Evolutionary conservation across 139 green algal genomes (phyloP).

Genomic region (Gonium pectorale): DNA sequence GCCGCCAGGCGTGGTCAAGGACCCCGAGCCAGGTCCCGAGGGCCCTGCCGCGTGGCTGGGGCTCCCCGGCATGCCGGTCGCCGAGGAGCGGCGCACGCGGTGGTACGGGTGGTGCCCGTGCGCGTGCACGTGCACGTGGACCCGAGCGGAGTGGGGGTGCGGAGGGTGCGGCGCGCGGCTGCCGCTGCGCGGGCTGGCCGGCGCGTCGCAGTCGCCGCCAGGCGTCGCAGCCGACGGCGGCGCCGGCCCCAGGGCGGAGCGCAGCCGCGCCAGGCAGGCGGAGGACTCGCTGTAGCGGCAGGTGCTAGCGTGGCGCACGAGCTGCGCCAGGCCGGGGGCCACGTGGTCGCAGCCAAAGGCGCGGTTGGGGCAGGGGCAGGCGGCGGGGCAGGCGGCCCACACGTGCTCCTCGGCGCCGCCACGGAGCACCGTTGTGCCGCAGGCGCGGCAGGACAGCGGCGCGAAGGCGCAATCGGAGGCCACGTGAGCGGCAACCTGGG

Average conservation of each 20-base stretch:
- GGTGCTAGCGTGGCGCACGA: background rate
- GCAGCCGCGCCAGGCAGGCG: background rate
- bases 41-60: too few species aligned
- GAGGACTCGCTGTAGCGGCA: background rate
- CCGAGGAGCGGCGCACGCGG: too few species aligned
- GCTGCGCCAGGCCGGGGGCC: background rate
- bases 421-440: slow-evolving; percentile 1
- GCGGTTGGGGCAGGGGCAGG: slow-evolving; percentile 27
- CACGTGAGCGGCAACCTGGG: background rate
- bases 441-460: slow-evolving; percentile 9
- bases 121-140: background rate
- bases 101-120: too few species aligned
- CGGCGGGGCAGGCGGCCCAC: background rate
- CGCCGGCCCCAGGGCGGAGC: slow-evolving; percentile 11
- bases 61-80: too few species aligned
- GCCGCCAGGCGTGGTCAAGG: too few species aligned
- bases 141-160: too few species aligned
- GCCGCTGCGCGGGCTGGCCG: background rate
- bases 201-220: background rate
- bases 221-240: background rate
- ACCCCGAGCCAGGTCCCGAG: too few species aligned
- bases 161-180: too few species aligned
- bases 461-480: background rate
- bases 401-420: slow-evolving; percentile 14
- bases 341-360: slow-evolving; percentile 5